Conservation (phyloP, 176 grass and related monocot species). For the Hsuehochloa calcarea region DNA sequence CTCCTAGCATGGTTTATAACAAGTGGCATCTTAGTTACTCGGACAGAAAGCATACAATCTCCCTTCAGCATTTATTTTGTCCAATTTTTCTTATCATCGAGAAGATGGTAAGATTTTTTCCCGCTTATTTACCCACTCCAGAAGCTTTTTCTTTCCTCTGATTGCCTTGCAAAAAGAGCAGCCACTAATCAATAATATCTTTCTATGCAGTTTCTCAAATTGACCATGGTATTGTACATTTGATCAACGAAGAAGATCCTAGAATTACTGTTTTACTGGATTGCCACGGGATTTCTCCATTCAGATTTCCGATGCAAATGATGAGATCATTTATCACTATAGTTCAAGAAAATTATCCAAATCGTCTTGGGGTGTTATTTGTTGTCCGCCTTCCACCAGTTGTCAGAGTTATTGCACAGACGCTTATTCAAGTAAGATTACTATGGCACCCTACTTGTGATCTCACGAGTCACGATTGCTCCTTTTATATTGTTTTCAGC, state of each 20-base stretch:
- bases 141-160: constrained; percentile 1
- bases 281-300: constrained; percentile 84
- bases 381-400: constrained; percentile 90
- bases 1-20: not conserved
- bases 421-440: constrained; percentile 80
- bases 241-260: constrained; percentile 76
- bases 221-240: constrained; percentile 70
- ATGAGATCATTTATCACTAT: constrained; percentile 79
- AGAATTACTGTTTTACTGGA: constrained; percentile 88
- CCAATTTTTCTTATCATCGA: not conserved
- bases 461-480: not conserved
- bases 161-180: constrained; percentile 21
- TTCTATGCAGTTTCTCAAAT: constrained; percentile 86
- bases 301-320: constrained; percentile 97
- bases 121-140: not conserved
- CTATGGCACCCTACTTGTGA: not conserved
- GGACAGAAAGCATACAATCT: not conserved
- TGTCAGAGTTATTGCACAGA: constrained; percentile 96
- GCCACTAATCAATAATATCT: constrained; percentile 17
- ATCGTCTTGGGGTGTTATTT: constrained; percentile 69
- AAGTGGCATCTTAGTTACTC: not conserved
- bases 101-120: not conserved
- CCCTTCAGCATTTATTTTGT: not conserved
- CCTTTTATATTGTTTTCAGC: not conserved
- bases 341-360: constrained; percentile 92